Evolutionary conservation across 176 grass and related monocot species (phyloP), one percentile per base, ranked within the genome.

Genomic region (Raddia guianensis): DNA sequence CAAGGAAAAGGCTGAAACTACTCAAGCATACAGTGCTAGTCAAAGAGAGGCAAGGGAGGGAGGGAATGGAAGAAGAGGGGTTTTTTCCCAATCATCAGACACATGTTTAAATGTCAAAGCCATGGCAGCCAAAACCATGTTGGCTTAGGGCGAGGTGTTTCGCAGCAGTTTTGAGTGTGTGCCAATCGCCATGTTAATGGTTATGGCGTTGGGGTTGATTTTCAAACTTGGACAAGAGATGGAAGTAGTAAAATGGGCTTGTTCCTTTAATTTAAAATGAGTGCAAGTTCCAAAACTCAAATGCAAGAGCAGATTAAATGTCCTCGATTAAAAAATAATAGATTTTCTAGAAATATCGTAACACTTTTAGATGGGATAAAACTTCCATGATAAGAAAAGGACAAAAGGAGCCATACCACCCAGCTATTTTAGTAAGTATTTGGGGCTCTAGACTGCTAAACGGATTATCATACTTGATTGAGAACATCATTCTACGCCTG

Each of bases 361-460:
- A 2, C 18, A 19, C n/a, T 65, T 5, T 62, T 1, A 43, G 53
- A 13, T 56, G 33, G 45, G 37, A 71, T 8, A 72, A 63, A 72
- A 53, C 8, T 18, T 51, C 33, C 5, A 59, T 32, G 53, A 9
- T 68, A 76, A 46, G 53, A 60, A 82, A 57, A 21, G 60, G 20
- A 75, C 27, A 35, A 63, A 50, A 52, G 19, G 7, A 34, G 8
- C 57, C 45, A 72, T 64, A 72, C 6, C 35, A 58, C 20, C 18
- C 43, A 64, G 21, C 20, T 70, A 63, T 76, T 70, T 71, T 63
- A 76, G 19, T 45, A 81, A 81, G 51, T 33, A 69, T 61, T 75
- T 19, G 19, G 53, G 18, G 32, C 45, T 14, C 14, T 10, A 50
- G 52, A 12, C 12, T 74, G 51, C 42, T 57, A 86, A 53, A 49